A percentile compares a stretch with the other conserved stretches of the same genome.
Conservation (phyloP, 345 rosid species). For the Eucalyptus cloeziana region DNA sequence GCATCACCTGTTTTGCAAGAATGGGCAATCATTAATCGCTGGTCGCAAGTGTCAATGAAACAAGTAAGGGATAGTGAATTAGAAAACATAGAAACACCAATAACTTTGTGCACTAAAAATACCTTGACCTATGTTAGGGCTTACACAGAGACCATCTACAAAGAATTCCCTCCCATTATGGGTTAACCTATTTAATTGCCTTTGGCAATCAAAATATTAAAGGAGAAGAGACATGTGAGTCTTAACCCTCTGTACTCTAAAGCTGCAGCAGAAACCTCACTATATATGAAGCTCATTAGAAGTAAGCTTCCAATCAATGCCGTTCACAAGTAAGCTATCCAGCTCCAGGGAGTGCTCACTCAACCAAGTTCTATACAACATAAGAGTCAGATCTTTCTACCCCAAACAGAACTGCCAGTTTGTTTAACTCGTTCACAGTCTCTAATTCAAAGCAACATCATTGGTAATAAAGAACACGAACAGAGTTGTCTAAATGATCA, state of each 20-base stretch:
- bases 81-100: background rate
- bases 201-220: background rate
- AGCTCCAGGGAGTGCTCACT: background rate
- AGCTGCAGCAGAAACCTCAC: background rate
- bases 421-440: background rate
- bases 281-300: background rate
- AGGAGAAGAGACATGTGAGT: background rate
- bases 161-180: background rate
- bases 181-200: background rate
- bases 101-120: background rate
- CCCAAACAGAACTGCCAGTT: background rate
- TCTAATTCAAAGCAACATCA: background rate
- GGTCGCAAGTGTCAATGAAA: background rate
- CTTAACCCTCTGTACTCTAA: background rate
- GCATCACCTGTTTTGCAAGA: conserved; percentile 59
- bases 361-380: background rate
- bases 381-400: background rate
- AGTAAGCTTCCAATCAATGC: background rate
- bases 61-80: background rate
- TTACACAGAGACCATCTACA: background rate
- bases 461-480: background rate
- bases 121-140: background rate
- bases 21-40: background rate
- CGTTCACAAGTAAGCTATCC: background rate
- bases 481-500: background rate